Evolutionary conservation across 164 flowering plant genomes (phyloP).

Genomic region (Nymphaea thermarum): DNA sequence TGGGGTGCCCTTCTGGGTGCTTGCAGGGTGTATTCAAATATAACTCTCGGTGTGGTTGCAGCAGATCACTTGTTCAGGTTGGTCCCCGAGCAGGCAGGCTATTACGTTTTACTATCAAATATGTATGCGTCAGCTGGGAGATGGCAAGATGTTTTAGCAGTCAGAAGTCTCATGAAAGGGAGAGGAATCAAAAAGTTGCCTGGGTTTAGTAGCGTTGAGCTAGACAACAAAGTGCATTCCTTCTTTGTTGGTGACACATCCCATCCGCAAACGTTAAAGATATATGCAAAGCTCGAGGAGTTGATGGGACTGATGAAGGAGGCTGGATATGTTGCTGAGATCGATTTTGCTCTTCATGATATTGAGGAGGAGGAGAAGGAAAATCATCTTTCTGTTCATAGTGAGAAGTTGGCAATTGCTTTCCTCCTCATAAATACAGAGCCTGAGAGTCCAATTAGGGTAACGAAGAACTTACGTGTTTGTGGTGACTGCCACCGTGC

Average conservation of each 20-base stretch:
- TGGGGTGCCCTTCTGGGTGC: conserved; percentile 16
- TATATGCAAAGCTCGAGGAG: conserved; percentile 8
- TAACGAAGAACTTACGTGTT: conserved; percentile 11
- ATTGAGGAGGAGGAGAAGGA: conserved; percentile 14
- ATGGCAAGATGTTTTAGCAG: conserved; percentile 11
- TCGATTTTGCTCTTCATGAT: conserved; percentile 12
- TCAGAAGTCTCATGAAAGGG: conserved; percentile 10
- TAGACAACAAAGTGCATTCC: conserved; percentile 6
- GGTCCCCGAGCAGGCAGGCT: conserved; percentile 12
- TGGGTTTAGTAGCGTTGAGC: conserved; percentile 14
- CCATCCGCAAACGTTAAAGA: conserved; percentile 12
- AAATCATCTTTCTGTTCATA: conserved; percentile 9
- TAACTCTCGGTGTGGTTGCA: conserved; percentile 7
- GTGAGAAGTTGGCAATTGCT: conserved; percentile 13
- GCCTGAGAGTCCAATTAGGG: conserved; percentile 7
- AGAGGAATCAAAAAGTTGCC: conserved; percentile 9
- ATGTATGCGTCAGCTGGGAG: conserved; percentile 14
- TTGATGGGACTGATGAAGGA: conserved; percentile 10
- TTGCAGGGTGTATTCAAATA: conserved; percentile 10
- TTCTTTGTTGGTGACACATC: conserved; percentile 14
- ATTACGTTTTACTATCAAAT: conserved; percentile 12
- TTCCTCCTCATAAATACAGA: conserved; percentile 6
- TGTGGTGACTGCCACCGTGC: conserved; percentile 9
- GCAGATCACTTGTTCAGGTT: conserved; percentile 12
- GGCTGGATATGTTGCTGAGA: conserved; percentile 8